Conservation (phyloP, 23 red algal genomes). For the Gracilaria domingensis region DNA sequence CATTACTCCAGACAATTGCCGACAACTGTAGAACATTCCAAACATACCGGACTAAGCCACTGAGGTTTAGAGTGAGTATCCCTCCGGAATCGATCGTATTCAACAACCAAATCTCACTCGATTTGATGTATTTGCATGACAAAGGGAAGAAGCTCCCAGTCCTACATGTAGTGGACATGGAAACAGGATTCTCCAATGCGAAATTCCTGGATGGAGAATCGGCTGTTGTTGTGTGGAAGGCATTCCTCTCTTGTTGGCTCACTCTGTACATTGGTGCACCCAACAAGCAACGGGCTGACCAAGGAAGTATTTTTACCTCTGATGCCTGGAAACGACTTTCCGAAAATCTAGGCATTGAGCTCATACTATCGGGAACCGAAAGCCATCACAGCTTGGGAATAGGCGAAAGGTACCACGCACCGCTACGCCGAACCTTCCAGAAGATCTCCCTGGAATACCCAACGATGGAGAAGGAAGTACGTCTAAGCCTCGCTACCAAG, state of each 20-base stretch:
- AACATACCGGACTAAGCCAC: background rate
- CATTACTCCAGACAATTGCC: no score
- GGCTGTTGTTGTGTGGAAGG: constrained; percentile 17
- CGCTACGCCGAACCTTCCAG: background rate
- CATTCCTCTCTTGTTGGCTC: constrained; percentile 33
- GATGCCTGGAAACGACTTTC: background rate
- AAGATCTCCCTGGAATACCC: background rate
- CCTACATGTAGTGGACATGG: constrained; percentile 27
- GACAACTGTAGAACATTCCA: background rate
- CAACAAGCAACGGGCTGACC: background rate
- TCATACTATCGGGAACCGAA: background rate
- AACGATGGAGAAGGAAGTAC: background rate
- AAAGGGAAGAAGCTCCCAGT: background rate
- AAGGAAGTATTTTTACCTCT: background rate
- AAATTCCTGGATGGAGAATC: constrained; percentile 2
- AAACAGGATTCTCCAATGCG: constrained; percentile 19
- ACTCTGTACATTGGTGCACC: constrained; percentile 29
- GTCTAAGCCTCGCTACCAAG: background rate
- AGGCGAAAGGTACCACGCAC: background rate
- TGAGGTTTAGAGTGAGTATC: background rate
- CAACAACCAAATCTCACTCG: background rate
- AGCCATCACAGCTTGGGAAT: background rate
- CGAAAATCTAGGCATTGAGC: background rate
- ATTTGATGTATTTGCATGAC: background rate
- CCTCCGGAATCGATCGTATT: background rate